These are phyloP conservation scores for Tulasnella sp. DNA, from an alignment of 768 basidiomycete species.

Conservation along the genomic window DNA sequence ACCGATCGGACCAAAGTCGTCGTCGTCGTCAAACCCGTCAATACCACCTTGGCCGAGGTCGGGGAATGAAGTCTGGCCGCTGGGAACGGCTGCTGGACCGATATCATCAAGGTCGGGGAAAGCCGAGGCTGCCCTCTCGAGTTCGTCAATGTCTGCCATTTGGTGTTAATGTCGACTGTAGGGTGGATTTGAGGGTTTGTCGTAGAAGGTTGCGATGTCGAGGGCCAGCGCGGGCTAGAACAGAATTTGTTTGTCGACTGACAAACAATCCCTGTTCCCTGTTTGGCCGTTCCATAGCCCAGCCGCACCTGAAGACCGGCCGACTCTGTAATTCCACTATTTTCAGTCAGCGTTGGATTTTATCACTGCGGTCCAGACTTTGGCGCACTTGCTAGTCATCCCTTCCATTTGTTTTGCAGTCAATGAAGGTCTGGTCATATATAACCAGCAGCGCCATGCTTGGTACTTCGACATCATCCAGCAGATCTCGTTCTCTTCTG, in stretches of 20 bases:
- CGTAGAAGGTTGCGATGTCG: conserved; percentile 7
- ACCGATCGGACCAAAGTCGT: conserved; percentile 57
- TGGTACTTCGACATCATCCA: not conserved
- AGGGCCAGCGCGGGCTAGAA: conserved; percentile 11
- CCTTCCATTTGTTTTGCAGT: not conserved
- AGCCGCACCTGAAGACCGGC: not conserved
- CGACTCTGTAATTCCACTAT: not conserved
- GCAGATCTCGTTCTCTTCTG: not conserved
- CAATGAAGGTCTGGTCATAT: not conserved
- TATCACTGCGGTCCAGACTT: not conserved
- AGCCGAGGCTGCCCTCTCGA: conserved; percentile 38
- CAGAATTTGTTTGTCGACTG: conserved; percentile 27
- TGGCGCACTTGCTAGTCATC: not conserved
- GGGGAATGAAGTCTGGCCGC: conserved; percentile 21
- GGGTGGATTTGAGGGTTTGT: conserved; percentile 11
- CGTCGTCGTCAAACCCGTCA: conserved; percentile 55
- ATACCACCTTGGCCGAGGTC: not conserved
- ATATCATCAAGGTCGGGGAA: conserved; percentile 42
- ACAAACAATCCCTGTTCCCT: not conserved
- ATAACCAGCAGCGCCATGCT: not conserved
- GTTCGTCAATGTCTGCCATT: conserved; percentile 40
- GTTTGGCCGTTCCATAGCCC: not conserved
- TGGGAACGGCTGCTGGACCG: conserved; percentile 29
- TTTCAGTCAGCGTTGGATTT: not conserved
- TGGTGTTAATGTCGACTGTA: not conserved